A percentile compares a stretch with the other conserved stretches of the same genome.
Conservation (phyloP, 768 basidiomycete genomes). For the Coprinopsis strossmayeri region DNA sequence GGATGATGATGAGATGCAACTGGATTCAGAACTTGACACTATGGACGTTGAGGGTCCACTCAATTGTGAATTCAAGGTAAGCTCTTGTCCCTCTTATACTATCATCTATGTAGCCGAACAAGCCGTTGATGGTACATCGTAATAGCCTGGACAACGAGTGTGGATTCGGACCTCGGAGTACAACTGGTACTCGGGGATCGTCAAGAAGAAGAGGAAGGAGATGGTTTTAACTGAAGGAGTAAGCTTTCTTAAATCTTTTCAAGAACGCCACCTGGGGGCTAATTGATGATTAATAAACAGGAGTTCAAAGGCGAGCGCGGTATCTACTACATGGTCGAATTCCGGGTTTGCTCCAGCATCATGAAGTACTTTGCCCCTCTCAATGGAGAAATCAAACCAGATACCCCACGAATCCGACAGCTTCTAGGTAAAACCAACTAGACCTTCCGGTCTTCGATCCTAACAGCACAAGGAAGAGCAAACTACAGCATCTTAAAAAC, state of each 20-base stretch:
- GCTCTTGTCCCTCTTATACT: not conserved
- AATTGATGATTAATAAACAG: not conserved
- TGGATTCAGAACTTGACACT: constrained; percentile 7
- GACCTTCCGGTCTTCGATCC: too few relatives aligned
- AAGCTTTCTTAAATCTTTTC: not conserved
- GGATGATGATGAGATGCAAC: too few relatives aligned
- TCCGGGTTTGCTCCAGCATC: constrained; percentile 3
- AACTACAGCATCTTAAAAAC: too few relatives aligned
- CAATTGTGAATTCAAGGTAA: constrained; percentile 7
- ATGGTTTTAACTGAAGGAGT: constrained; percentile 3
- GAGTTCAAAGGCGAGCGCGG: not conserved
- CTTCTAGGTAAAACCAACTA: constrained; percentile 45
- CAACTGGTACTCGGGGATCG: constrained; percentile 8
- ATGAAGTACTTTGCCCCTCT: constrained; percentile 54
- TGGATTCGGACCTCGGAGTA: constrained; percentile 7
- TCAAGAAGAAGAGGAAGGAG: not conserved
- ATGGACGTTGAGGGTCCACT: constrained; percentile 4
- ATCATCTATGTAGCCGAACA: not conserved
- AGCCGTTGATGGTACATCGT: not conserved
- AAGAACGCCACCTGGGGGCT: not conserved
- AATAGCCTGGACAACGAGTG: constrained; percentile 2
- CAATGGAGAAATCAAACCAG: constrained; percentile 63
- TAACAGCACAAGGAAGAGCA: too few relatives aligned
- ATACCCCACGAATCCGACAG: constrained; percentile 36
- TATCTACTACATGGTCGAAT: constrained; percentile 10